Evolutionary conservation across 1,139 yeast genomes (phyloP), one percentile per base, ranked within the genome.

Genomic region (Yamadazyma diddensiae): DNA sequence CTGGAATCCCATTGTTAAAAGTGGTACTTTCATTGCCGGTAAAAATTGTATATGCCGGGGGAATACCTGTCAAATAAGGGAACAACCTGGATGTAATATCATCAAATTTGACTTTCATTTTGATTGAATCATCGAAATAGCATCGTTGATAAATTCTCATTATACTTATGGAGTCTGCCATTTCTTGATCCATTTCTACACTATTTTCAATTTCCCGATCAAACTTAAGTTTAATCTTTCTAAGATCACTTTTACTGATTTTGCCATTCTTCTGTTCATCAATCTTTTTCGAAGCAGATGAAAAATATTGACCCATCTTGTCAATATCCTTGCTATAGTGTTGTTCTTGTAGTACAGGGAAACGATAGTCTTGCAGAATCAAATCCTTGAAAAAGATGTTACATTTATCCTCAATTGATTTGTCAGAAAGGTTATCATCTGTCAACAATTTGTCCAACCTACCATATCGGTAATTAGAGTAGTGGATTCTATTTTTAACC

Each of bases 121-220:
- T 26, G 12, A 14, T 5, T 3, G 11, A 17, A 12, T 17, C 25
- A 4, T 36, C 31, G 5, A 62, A 28, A 40, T 61, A 69, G 38
- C 73, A 69, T 35, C 60, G 56, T 3, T 66, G 66, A 36, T 52
- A 68, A 2, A 64, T 34, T 26, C 75, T 36, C 35, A 63, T 29
- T 3, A 65, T 19, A 0, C 65, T 51, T 16, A 52, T 45, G 2
- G 59, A 43, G 42, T 69, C 74, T 1, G 68, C 70, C 70, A 69
- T 64, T 13, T 45, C 39, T 17, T 52, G 56, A 20, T 59, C 62
- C 1, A 52, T 45, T 1, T 30, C 21, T 15, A 36, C 16, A 5
- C 46, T 37, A n/a, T 15, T n/a, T 7, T 39, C 37, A 6, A 36
- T 18, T 10, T 28, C 30, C 19, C 24, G 21, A 3, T 28, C 15